Conservation (phyloP, 257 asterid genomes). For the Nicotiana noctiflora region DNA sequence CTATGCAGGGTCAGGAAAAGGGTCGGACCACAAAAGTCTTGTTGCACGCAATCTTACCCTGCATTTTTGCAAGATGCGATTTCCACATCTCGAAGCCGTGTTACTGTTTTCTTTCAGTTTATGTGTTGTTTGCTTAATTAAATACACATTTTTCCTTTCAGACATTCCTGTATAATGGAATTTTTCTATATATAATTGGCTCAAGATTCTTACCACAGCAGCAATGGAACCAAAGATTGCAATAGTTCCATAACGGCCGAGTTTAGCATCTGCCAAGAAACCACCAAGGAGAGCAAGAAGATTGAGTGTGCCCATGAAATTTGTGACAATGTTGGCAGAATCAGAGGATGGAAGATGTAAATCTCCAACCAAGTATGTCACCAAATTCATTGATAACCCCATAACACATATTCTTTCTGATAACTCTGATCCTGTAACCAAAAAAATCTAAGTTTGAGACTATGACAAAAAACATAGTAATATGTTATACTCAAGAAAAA, state of each 20-base stretch:
- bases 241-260: conserved; percentile 75
- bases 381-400: conserved; percentile 85
- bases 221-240: conserved; percentile 57
- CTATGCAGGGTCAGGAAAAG: too few relatives aligned
- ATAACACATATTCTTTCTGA: conserved; percentile 82
- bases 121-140: not conserved
- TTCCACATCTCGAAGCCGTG: too few relatives aligned
- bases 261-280: conserved; percentile 78
- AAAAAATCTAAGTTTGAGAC: not conserved
- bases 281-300: conserved; percentile 83
- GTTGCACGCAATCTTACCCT: too few relatives aligned
- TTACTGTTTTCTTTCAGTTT: not conserved
- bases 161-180: not conserved
- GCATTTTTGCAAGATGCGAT: too few relatives aligned
- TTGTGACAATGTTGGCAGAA: conserved; percentile 74
- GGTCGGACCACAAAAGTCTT: too few relatives aligned
- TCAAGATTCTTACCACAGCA: conserved; percentile 42
- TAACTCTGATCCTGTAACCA: conserved; percentile 56
- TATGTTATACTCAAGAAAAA: not conserved
- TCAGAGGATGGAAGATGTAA: conserved; percentile 66
- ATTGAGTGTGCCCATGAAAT: conserved; percentile 86
- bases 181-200: not conserved
- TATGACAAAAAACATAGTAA: not conserved
- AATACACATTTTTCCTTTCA: not conserved
- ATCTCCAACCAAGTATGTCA: conserved; percentile 68